phyloP scores from a whole-genome alignment of 257 asterid genomes.

The Solanum arcanum region DNA sequence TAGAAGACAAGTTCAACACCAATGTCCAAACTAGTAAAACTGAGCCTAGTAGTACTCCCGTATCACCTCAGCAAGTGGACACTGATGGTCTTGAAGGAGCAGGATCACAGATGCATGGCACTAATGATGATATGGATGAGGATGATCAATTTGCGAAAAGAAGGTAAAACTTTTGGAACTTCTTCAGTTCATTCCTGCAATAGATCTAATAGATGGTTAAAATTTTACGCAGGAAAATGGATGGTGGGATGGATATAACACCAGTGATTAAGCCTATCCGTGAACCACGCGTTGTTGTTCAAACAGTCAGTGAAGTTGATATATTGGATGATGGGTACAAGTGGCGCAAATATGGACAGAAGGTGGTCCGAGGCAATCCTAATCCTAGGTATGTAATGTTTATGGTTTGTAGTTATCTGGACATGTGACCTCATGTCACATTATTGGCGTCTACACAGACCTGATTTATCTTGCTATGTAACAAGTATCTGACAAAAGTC shows the following conservation, averaged over 20 bases:
- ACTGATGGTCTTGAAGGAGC: constrained; percentile 51
- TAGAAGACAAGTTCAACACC: constrained; percentile 44
- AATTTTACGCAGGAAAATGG: constrained; percentile 59
- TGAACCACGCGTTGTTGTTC: constrained; percentile 93
- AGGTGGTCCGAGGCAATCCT: constrained; percentile 95
- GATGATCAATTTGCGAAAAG: constrained; percentile 65
- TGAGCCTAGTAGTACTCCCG: constrained; percentile 57
- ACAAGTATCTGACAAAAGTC: not conserved
- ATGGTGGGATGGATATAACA: constrained; percentile 57
- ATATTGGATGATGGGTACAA: constrained; percentile 92
- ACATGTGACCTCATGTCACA: not conserved
- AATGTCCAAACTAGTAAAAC: constrained; percentile 11
- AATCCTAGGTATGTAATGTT: constrained; percentile 63
- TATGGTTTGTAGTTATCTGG: not conserved
- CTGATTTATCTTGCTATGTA: not conserved
- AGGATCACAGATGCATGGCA: constrained; percentile 39
- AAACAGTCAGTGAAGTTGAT: constrained; percentile 96
- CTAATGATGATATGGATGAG: constrained; percentile 59
- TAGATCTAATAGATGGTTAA: not conserved
- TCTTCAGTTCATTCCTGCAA: not conserved
- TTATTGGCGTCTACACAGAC: not conserved
- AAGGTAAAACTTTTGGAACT: constrained; percentile 31
- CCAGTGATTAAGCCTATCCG: constrained; percentile 87
- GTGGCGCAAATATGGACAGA: constrained; percentile 99
- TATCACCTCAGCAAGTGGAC: constrained; percentile 58